phyloP scores from a whole-genome alignment of 2,329 filamentous ascomycete species.

The Colletotrichum sp. region DNA sequence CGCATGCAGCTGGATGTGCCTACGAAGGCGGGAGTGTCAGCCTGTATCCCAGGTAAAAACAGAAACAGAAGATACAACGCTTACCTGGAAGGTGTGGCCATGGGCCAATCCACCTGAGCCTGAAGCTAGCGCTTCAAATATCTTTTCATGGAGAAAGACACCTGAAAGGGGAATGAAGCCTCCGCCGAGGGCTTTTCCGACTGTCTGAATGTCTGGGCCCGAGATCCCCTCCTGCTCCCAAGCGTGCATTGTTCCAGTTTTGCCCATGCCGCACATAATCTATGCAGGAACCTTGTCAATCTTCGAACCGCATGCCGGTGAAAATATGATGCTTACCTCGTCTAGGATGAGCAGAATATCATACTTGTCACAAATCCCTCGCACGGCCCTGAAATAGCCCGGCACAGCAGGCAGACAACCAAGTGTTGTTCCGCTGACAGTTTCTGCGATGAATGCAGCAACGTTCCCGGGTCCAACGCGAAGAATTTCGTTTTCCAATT shows the following conservation, averaged over 20 bases:
- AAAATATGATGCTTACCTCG: neutral
- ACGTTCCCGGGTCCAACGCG: constrained; percentile 49
- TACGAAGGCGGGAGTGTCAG: neutral
- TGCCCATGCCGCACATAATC: constrained; percentile 69
- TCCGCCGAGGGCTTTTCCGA: constrained; percentile 63
- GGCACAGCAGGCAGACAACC: constrained; percentile 55
- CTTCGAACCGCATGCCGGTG: neutral
- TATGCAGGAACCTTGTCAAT: neutral
- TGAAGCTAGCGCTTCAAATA: constrained; percentile 49
- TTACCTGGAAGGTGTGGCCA: constrained; percentile 59
- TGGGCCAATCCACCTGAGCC: constrained; percentile 52
- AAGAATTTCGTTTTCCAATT: constrained; percentile 50
- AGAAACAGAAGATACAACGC: neutral
- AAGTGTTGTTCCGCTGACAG: constrained; percentile 50
- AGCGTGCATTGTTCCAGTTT: constrained; percentile 64
- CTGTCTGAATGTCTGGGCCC: constrained; percentile 60
- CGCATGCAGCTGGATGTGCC: constrained; percentile 40
- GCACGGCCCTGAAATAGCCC: constrained; percentile 59
- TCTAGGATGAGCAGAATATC: constrained; percentile 60
- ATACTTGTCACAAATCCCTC: constrained; percentile 57
- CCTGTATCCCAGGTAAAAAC: neutral
- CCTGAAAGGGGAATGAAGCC: constrained; percentile 61
- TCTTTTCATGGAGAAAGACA: constrained; percentile 52
- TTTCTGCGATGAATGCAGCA: constrained; percentile 55
- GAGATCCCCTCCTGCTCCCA: constrained; percentile 40